Evolutionary conservation across 2,329 filamentous ascomycete species (phyloP), one percentile per base, ranked within the genome.

Genomic region (Aspergillus texensis): DNA sequence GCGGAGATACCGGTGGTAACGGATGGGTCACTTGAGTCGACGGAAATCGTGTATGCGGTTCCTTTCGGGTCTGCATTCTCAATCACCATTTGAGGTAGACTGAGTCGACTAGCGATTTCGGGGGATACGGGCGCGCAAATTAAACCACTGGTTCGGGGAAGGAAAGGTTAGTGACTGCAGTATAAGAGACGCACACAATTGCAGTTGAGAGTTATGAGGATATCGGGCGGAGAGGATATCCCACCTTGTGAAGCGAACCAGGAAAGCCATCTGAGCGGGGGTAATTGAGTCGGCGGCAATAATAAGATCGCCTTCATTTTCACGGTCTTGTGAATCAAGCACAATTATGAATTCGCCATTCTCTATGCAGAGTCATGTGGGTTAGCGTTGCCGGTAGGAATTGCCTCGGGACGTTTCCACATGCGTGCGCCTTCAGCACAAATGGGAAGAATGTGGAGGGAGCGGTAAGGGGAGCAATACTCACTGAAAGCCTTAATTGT

Each of bases 271-370:
- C 81, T 98, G 94, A 68, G 91, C 86, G 28, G 93, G 85, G 10
- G 94, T 97, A 68, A 97, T 82, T 73, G 91, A 86, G 70, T 93
- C 84, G 66, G 93, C 94, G 69, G 95, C 92, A 75, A 98, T 96
- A 79, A 98, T 97, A 56, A 99, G 88, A 82, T 99, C 95, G 79
- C 94, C 95, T 85, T 99, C 95, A 79, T 99, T 99, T 80, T 99
- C 95, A 79, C 95, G 94, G 66, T 89, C 88, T 68, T 93, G 89
- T 70, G 92, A 91, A 83, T 99, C 95, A 74, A 99, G 92, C 43
- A 97, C 94, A 66, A 99, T 89, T 77, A 99, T 90, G 85, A 98
- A 98, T 76, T 98, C 89, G 79, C 93, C 93, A 79, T 89, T 87
- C 73, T 84, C 89, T 92, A 62, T 58, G 60, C 65, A 60, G 2